Evolutionary conservation across 2,329 filamentous ascomycete species (phyloP).

Genomic region (Epichloe gansuensis): DNA sequence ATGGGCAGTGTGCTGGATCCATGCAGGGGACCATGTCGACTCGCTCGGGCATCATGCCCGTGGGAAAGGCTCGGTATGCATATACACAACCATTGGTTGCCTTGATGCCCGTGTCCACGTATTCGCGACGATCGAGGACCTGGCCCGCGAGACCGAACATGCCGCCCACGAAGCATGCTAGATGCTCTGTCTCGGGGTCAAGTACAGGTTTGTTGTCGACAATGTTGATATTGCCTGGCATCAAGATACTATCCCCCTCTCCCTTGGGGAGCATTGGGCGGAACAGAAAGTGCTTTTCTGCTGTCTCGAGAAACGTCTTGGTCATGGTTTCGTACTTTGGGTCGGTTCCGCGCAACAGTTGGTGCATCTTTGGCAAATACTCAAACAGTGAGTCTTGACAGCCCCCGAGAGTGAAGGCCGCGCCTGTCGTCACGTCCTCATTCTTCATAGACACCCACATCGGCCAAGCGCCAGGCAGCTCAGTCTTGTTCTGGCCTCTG

Average conservation of each 20-base stretch:
- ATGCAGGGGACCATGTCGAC: constrained; percentile 29
- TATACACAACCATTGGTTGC: constrained; percentile 40
- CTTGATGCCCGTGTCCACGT: constrained; percentile 30
- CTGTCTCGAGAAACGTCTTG: constrained; percentile 39
- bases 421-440: constrained; percentile 25
- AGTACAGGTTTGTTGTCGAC: constrained; percentile 9
- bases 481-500: constrained; percentile 49
- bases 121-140: constrained; percentile 26
- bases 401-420: constrained; percentile 24
- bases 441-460: constrained; percentile 44
- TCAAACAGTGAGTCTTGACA: constrained; percentile 51
- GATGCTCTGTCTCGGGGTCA: constrained; percentile 28
- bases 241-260: constrained; percentile 36
- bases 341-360: constrained; percentile 42
- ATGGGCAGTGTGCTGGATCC: constrained; percentile 18
- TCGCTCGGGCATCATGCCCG: constrained; percentile 40
- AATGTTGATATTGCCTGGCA: constrained; percentile 30
- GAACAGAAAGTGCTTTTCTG: constrained; percentile 46
- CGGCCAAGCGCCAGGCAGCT: constrained; percentile 63
- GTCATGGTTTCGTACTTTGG: constrained; percentile 45
- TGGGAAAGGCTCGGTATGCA: constrained; percentile 33
- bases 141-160: constrained; percentile 36
- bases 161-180: constrained; percentile 39
- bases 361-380: constrained; percentile 83
- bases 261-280: constrained; percentile 42